Evolutionary conservation across 305 asterid species (phyloP), one percentile per base, ranked within the genome.

Genomic region (Fraxinus latifolia): DNA sequence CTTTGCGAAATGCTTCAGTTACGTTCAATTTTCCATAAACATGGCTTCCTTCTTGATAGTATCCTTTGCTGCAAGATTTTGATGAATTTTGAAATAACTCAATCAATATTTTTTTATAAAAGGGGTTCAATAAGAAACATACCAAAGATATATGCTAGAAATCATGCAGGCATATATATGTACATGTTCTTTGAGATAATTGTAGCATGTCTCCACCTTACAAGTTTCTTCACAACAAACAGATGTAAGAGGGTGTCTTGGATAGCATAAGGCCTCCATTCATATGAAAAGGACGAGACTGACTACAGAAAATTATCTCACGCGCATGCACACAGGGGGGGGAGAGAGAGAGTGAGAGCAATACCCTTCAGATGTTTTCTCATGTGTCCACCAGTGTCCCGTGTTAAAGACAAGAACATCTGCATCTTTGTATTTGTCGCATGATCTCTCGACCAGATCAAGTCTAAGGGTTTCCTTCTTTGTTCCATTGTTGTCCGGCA

Each of bases 361-460:
- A 32, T 85, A 87, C 90, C 88, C 90, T 79, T 83, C 83, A 27
- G 86, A 81, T 81, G 90, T 87, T 83, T 81, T 87, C 75, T 83
- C 87, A 31, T 87, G 90, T 31, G 90, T 87, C 90, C 90, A 87
- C 90, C 90, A 87, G 75, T 87, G 87, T 36, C 90, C 90, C 2
- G 90, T 87, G 87, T 87, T 87, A 86, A 87, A 87, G 42, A 84
- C 83, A 19, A 87, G 87, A 62, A 87, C 84, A 53, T 87, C 90
- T 77, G 90, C 87, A 80, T 83, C 87, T 62, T 81, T 87, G 80
- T 76, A 83, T 31, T 85, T 53, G 8, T 78, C 82, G 11, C 78
- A 83, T 23, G 88, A 85, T 34, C 78, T 83, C 58, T 83, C 90
- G 55, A 85, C 81, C 2, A 82, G 81, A 47, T 87, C 90, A 58